Evolutionary conservation across 2,329 filamentous ascomycete genomes (phyloP).

Genomic region (Fusarium fracticaudum): DNA sequence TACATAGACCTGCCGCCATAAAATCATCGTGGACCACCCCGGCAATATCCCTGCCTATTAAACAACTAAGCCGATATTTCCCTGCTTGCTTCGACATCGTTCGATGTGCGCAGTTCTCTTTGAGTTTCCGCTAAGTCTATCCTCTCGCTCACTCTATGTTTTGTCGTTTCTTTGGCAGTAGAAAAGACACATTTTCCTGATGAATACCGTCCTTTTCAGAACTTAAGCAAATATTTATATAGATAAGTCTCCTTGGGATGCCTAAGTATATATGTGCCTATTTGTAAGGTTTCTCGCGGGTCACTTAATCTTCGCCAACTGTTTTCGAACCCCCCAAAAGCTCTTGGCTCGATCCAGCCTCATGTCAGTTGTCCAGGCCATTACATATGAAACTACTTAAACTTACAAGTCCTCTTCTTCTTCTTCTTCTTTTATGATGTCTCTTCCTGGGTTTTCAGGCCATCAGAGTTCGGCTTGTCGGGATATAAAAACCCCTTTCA

Average conservation of each 20-base stretch:
- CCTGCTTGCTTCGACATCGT: too few species aligned
- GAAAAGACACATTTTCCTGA: neutral
- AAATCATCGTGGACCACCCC: too few species aligned
- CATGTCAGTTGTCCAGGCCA: neutral
- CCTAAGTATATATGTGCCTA: neutral
- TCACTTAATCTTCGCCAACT: neutral
- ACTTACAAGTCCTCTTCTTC: neutral
- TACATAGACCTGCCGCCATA: too few species aligned
- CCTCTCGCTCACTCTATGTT: too few species aligned
- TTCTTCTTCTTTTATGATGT: neutral
- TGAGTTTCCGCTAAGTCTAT: too few species aligned
- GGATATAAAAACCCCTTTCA: neutral
- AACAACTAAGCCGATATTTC: neutral
- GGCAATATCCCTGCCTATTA: too few species aligned
- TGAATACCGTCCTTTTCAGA: neutral
- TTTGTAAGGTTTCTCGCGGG: neutral
- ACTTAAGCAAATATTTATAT: neutral
- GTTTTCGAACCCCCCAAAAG: neutral
- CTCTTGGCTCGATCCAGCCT: neutral
- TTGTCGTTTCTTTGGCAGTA: neutral
- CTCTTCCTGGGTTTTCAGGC: neutral
- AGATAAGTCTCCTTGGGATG: neutral
- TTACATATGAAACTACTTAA: neutral
- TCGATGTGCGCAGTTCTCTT: too few species aligned
- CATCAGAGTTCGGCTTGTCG: neutral